A percentile compares a stretch with the other conserved stretches of the same genome.
These are phyloP conservation scores for Paramarasmius palmivorus DNA, from an alignment of 1,284 basidiomycete genomes.

Conservation along the genomic window DNA sequence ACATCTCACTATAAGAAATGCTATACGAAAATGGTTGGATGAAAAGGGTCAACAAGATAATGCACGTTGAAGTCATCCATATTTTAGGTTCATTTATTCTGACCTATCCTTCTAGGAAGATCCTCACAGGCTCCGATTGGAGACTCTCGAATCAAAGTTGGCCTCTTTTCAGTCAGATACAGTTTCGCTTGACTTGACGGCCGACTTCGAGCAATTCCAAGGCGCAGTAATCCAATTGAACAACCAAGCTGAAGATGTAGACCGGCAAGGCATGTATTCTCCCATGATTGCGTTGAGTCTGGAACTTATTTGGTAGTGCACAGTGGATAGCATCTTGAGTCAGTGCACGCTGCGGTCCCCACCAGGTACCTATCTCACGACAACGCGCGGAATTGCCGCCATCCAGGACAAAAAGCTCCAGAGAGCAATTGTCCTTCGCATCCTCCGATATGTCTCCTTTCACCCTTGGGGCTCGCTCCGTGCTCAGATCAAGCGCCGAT, in stretches of 20 bases:
- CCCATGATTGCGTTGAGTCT: conserved; percentile 14
- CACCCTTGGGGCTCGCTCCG: conserved; percentile 70
- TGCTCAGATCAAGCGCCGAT: conserved; percentile 57
- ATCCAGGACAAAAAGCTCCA: conserved; percentile 39
- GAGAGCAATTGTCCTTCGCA: conserved; percentile 54
- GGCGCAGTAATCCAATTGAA: conserved; percentile 7
- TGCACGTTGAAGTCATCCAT: conserved; percentile 1
- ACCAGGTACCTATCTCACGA: conserved; percentile 51
- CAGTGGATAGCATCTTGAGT: conserved; percentile 40
- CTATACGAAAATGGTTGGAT: conserved; percentile 51
- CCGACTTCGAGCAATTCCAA: conserved; percentile 6
- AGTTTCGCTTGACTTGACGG: conserved; percentile 6
- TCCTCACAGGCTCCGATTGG: conserved; percentile 4
- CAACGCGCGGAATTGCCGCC: conserved; percentile 30
- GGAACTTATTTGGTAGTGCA: conserved; percentile 5
- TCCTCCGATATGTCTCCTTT: conserved; percentile 68
- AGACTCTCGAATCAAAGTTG: conserved; percentile 4
- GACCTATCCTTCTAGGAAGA: conserved; percentile 3
- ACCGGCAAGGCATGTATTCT: conserved; percentile 10
- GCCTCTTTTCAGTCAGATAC: conserved; percentile 2
- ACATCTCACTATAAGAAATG: conserved; percentile 66
- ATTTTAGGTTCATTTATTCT: background rate
- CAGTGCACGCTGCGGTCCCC: conserved; percentile 41
- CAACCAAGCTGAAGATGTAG: conserved; percentile 10
- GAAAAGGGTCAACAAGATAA: conserved; percentile 6